Evolutionary conservation across 352 stramenopile genomes (phyloP).

Genomic region (Globisporangium irregulare): DNA sequence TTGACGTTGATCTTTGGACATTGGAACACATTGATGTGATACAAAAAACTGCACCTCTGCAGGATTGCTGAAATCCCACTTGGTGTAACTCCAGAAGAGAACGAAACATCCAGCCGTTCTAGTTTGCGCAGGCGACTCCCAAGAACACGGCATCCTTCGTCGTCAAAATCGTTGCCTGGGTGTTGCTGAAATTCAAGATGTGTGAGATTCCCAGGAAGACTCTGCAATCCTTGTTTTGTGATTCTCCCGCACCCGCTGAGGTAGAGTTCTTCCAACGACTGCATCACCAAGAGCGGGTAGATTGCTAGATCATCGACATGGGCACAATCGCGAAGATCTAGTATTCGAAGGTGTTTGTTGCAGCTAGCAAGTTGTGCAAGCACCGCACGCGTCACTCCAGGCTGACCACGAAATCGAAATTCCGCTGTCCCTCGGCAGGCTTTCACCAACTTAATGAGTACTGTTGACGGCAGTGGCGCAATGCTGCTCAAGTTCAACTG

Average conservation of each 20-base stretch:
- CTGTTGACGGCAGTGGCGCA: slow-evolving; percentile 19
- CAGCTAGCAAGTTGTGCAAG: slow-evolving; percentile 46
- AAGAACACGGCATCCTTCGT: slow-evolving; percentile 28
- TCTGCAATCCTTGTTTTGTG: slow-evolving; percentile 38
- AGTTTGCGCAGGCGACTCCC: slow-evolving; percentile 28
- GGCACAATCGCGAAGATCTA: slow-evolving; percentile 54
- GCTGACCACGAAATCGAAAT: slow-evolving; percentile 34
- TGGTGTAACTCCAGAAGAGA: slow-evolving; percentile 28
- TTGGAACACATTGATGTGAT: slow-evolving; percentile 48
- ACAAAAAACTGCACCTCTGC: slow-evolving; percentile 36
- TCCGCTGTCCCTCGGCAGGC: slow-evolving; percentile 23
- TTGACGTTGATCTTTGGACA: slow-evolving; percentile 28
- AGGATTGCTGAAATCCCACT: slow-evolving; percentile 29
- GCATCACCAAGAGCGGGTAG: slow-evolving; percentile 61
- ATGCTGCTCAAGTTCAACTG: slow-evolving; percentile 40
- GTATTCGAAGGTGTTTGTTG: slow-evolving; percentile 49
- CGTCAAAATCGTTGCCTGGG: slow-evolving; percentile 21
- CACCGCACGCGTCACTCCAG: slow-evolving; percentile 39
- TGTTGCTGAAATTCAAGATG: slow-evolving; percentile 32
- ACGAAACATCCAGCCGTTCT: slow-evolving; percentile 42
- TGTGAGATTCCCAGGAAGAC: slow-evolving; percentile 36
- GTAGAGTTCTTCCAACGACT: slow-evolving; percentile 43
- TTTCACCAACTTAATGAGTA: slow-evolving; percentile 42
- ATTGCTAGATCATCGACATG: slow-evolving; percentile 57
- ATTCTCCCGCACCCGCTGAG: slow-evolving; percentile 37